These are phyloP conservation scores for Dichotomocladium elegans DNA, from an alignment of 371 early-diverging fungal genomes.

Conservation along the genomic window DNA sequence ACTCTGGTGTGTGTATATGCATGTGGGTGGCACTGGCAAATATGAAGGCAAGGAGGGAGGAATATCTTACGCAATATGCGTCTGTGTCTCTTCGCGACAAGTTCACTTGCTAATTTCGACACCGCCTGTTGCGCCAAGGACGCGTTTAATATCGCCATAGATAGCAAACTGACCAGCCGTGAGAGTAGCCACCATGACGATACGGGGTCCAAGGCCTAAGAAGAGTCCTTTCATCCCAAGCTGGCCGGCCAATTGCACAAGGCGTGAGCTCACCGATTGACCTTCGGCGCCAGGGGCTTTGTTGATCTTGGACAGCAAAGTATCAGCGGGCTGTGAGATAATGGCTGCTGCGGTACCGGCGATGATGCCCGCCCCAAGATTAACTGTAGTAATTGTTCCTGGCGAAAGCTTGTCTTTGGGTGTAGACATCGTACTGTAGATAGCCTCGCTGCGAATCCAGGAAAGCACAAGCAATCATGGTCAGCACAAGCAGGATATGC, in stretches of 20 bases:
- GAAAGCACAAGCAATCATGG: not conserved
- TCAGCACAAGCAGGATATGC: not conserved
- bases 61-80: no score
- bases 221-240: conserved; percentile 62
- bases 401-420: conserved; percentile 38
- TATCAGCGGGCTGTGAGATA: conserved; percentile 96
- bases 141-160: conserved; percentile 65
- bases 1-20: no score
- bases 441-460: conserved; percentile 27
- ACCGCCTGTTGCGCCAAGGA: conserved; percentile 65
- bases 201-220: conserved; percentile 64
- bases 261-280: conserved; percentile 41
- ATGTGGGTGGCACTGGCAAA: no score
- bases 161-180: conserved; percentile 67
- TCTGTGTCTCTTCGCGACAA: no score
- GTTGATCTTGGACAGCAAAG: conserved; percentile 87
- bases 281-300: conserved; percentile 53
- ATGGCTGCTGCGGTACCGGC: conserved; percentile 92
- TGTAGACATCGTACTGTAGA: conserved; percentile 24
- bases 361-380: conserved; percentile 84
- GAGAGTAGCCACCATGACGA: conserved; percentile 73
- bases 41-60: no score
- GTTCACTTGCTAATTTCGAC: conserved; percentile 57
- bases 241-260: conserved; percentile 47
- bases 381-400: conserved; percentile 57